Conservation (phyloP, 2,329 filamentous ascomycete genomes). For the Monilinia vaccinii-corymbosi region DNA sequence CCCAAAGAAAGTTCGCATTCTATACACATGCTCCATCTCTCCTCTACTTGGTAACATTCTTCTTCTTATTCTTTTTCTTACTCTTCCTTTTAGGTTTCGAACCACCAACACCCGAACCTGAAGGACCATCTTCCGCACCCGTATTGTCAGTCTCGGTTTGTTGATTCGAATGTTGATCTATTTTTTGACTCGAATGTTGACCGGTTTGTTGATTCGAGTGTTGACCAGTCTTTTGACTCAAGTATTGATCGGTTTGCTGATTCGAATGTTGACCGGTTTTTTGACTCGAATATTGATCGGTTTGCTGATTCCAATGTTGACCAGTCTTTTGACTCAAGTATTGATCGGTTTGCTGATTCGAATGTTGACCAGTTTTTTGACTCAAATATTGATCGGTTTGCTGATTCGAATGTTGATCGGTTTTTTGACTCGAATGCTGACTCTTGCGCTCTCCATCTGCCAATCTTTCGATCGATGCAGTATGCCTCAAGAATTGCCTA, state of each 20-base stretch:
- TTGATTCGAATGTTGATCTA: background rate
- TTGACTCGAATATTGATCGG: too few species aligned
- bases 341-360: too few species aligned
- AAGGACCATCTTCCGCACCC: background rate
- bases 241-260: too few species aligned
- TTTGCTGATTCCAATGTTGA: too few species aligned
- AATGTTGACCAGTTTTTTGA: too few species aligned
- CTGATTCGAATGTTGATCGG: too few species aligned
- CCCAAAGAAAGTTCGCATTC: background rate
- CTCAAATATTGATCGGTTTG: too few species aligned
- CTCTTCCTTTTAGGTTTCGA: background rate
- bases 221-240: too few species aligned
- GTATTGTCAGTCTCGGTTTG: background rate
- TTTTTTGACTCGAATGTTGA: too few species aligned
- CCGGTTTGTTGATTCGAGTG: too few species aligned
- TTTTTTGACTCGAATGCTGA: background rate
- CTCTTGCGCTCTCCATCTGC: background rate
- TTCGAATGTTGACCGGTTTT: too few species aligned
- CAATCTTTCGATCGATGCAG: background rate
- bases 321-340: too few species aligned
- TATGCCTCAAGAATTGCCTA: conserved; percentile 1
- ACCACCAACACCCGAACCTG: background rate
- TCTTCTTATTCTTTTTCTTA: conserved; percentile 3
- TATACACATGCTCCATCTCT: background rate
- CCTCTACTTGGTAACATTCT: background rate